Base-by-base conservation (phyloP, 2,329 filamentous ascomycete species). In the Thyridium curvatum region DNA sequence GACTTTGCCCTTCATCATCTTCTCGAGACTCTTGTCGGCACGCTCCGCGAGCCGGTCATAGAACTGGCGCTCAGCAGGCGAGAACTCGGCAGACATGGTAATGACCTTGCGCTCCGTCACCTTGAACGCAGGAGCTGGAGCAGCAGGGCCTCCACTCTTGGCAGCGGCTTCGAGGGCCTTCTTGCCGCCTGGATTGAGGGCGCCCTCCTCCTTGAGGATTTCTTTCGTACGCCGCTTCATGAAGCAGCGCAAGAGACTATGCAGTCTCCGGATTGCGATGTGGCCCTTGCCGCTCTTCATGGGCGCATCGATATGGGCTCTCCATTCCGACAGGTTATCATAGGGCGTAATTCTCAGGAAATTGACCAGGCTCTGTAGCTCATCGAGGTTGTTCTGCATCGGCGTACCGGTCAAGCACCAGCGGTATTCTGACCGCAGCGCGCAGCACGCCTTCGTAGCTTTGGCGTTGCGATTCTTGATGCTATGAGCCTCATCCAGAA, bases 171-270 rank as follows among this genome's bases (percentile, higher is more conserved):
- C 59, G 12, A 62, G 49, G 12, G 58, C 56, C 46, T 68, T 64
- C 55, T 87, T 86, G 38, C 84, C 81, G 30, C 86, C 86, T 18
- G 85, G 82, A 43, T 86, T 85, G 14, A 94, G 67, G 1, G 86
- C 87, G 10, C 87, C 86, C 10, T 87, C 87, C 50, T 88, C 75
- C 62, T 93, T 95, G 44, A 98, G 67, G n/a, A 98, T 87, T 16
- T 95, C 89, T 62, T 98, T 98, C 8, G 90, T 97, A 32, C 93
- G 81, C n/a, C 93, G 82, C 68, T 97, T 95, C 93, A 98, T 98
- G 65, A 95, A 95, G 40, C 89, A 91, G 39, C 86, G 84, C 4
- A 98, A 68, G 44, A 94, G 80, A 41, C 84, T 80, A 49, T 95
- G 89, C 26, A 98, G 69, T 33, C 93, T 79, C 37, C 82, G 77